These are phyloP conservation scores for Harrya chromipes DNA, from an alignment of 768 basidiomycete genomes.

Conservation along the genomic window DNA sequence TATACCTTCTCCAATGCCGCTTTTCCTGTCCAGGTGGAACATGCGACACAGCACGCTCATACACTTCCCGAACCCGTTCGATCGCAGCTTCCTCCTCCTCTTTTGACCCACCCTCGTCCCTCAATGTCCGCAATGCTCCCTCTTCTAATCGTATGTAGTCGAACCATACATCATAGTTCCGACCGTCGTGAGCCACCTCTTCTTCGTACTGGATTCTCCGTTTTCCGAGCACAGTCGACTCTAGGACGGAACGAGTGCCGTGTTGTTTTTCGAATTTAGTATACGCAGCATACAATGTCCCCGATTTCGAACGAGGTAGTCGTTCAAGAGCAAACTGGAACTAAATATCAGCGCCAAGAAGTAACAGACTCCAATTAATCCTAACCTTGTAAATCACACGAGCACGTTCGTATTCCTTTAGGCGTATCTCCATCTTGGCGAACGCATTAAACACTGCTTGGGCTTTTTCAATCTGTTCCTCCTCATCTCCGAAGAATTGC, in stretches of 20 bases:
- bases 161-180: constrained; percentile 98
- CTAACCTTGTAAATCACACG: constrained; percentile 95
- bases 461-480: constrained; percentile 81
- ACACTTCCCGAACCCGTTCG: constrained; percentile 83
- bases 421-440: constrained; percentile 94
- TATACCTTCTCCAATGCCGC: constrained; percentile 85
- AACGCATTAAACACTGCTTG: constrained; percentile 92
- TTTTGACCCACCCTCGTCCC: constrained; percentile 67
- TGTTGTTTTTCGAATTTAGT: constrained; percentile 99
- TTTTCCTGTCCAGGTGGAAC: constrained; percentile 95
- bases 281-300: constrained; percentile 83
- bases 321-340: constrained; percentile 89
- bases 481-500: constrained; percentile 88
- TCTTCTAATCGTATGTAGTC: constrained; percentile 94
- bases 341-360: background rate
- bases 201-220: constrained; percentile 99
- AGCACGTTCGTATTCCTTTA: constrained; percentile 96
- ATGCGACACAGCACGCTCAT: constrained; percentile 93
- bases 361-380: background rate
- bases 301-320: constrained; percentile 90
- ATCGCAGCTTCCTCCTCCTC: constrained; percentile 65
- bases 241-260: constrained; percentile 82
- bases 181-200: constrained; percentile 84
- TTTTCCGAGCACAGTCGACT: constrained; percentile 93
- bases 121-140: constrained; percentile 72